phyloP scores from a whole-genome alignment of 441 rosid genomes.

The Francoa sonchifolia region DNA sequence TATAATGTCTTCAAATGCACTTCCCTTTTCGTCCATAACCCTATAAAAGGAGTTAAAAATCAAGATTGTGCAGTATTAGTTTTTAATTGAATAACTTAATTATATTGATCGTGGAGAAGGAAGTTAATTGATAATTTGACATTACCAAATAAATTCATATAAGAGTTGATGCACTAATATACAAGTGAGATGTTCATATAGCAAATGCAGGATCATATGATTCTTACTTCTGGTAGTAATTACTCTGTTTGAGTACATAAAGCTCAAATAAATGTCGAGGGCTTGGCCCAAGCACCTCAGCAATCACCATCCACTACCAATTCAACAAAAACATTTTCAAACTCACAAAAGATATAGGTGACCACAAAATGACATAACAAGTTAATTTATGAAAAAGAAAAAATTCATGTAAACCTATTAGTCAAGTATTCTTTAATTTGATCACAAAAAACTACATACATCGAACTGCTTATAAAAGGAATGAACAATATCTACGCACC shows the following conservation, averaged over 20 bases:
- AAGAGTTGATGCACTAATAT: not conserved
- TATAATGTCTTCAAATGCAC: conserved; percentile 68
- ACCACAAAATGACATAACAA: conserved; percentile 7
- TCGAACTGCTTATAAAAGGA: too few species aligned
- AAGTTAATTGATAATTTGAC: too few species aligned
- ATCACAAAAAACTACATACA: not conserved
- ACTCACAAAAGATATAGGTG: too few species aligned
- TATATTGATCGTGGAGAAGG: too few species aligned
- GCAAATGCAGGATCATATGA: conserved; percentile 7
- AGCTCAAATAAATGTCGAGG: conserved; percentile 90
- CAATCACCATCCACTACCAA: conserved; percentile 64
- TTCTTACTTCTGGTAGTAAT: conserved; percentile 57
- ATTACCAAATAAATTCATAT: too few species aligned
- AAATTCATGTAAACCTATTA: not conserved
- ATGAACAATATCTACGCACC: conserved; percentile 31
- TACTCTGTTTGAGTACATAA: conserved; percentile 80
- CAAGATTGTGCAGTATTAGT: not conserved
- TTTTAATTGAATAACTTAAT: too few species aligned
- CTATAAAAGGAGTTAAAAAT: conserved; percentile 25
- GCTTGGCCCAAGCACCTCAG: conserved; percentile 83
- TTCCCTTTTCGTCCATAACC: conserved; percentile 50
- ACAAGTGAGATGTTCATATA: not conserved
- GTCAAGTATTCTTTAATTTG: conserved; percentile 1
- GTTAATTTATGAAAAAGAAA: not conserved
- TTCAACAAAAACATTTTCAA: conserved; percentile 13